Evolutionary conservation across 192 early-diverging fungal species (phyloP), one percentile per base, ranked within the genome.

Genomic region (Linderina pennispora): DNA sequence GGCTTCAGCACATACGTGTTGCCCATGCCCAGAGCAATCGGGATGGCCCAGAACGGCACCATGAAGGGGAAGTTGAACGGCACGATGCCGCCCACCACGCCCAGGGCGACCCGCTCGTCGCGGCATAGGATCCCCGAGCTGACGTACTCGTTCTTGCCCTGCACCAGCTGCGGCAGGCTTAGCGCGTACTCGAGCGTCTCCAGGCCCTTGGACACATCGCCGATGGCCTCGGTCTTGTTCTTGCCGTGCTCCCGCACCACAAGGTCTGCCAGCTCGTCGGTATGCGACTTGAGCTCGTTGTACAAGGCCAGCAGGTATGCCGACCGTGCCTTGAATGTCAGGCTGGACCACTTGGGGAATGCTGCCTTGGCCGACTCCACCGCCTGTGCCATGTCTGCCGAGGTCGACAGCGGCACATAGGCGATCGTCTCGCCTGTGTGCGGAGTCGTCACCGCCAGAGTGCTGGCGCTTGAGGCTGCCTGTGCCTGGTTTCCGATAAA

Each of bases 11-110:
- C 75, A 33, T 83, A 63, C 14, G 86, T 86, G 58, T 89, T 91
- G 40, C 77, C 80, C 45, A 69, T 70, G 13, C 55, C 84, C 23
- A 90, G 66, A 14, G 81, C 82, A 23, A 90, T 78, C 3, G 88
- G 88, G 10, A 89, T 45, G 6, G 87, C 82, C 88, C 88, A 91
- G 66, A 84, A 78, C 20, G 87, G 87, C 4, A 90, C 86, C 87
- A 89, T 89, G 49, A 86, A 78, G 4, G 87, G 87, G 53, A 89
- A 89, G 48, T 89, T 85, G 62, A 91, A 89, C 4, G 88, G 88
- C 33, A 88, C 87, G 7, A 91, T 86, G 2, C 80, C 75, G 8
- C 65, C 80, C n/a, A 86, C 85, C 16, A 89, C 87, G 8, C 88
- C 88, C 36, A 89, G 56, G 11, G 87, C 76, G 25, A 73, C 65